phyloP scores from a whole-genome alignment of 257 asterid species.

The Anisodus acutangulus region DNA sequence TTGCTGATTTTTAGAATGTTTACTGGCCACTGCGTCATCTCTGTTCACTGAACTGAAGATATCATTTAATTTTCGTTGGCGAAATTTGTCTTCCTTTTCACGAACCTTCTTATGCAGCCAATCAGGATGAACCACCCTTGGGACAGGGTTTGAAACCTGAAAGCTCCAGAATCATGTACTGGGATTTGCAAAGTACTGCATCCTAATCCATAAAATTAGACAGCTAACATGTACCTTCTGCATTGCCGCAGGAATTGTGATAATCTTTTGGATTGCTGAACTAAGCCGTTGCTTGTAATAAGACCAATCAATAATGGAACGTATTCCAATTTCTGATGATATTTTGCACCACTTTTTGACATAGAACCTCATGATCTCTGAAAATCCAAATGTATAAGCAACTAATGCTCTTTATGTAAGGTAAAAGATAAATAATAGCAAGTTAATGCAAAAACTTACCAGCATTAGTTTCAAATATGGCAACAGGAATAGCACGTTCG shows the following conservation, averaged over 20 bases:
- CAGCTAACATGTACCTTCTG: slow-evolving; percentile 67
- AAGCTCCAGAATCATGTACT: slow-evolving; percentile 22
- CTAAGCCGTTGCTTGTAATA: slow-evolving; percentile 94
- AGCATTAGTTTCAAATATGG: slow-evolving; percentile 90
- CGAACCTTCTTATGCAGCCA: slow-evolving; percentile 99
- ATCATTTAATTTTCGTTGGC: slow-evolving; percentile 88
- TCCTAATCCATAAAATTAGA: slow-evolving; percentile 32
- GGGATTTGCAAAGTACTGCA: slow-evolving; percentile 41
- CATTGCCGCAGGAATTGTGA: slow-evolving; percentile 99
- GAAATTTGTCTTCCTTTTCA: slow-evolving; percentile 95
- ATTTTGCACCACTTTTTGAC: slow-evolving; percentile 97
- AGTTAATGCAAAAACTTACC: slow-evolving; percentile 48
- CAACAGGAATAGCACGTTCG: slow-evolving; percentile 99
- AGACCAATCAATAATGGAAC: slow-evolving; percentile 97
- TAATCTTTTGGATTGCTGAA: slow-evolving; percentile 89
- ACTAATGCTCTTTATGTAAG: slow-evolving; percentile 36
- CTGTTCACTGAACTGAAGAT: slow-evolving; percentile 61
- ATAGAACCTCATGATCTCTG: slow-evolving; percentile 88
- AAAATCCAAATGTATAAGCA: slow-evolving; percentile 38
- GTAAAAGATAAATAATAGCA: slow-evolving; percentile 33
- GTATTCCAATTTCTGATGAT: slow-evolving; percentile 88
- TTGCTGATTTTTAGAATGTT: slow-evolving; percentile 50
- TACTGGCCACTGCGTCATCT: slow-evolving; percentile 43
- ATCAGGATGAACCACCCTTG: slow-evolving; percentile 99
- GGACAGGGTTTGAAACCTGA: slow-evolving; percentile 97